phyloP scores from a whole-genome alignment of 2,329 filamentous ascomycete species.

The Colletotrichum sp. region DNA sequence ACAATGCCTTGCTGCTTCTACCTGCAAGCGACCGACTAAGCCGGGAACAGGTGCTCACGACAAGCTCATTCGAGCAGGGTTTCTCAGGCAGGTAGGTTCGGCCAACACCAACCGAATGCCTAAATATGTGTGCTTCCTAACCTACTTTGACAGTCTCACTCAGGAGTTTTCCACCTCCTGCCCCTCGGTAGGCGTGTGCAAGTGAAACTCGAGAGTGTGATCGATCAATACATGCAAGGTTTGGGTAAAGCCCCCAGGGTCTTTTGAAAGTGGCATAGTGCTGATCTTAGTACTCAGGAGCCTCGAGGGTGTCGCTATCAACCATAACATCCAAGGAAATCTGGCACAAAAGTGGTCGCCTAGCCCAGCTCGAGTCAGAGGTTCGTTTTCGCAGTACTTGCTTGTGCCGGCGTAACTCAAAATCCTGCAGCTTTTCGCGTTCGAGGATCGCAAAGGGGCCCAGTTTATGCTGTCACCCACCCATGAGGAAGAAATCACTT shows the following conservation, averaged over 20 bases:
- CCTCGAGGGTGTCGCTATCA: conserved; percentile 82
- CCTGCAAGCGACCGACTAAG: conserved; percentile 18
- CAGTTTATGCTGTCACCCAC: conserved; percentile 85
- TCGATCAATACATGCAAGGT: conserved; percentile 87
- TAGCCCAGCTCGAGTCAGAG: conserved; percentile 75
- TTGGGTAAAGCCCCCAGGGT: conserved; percentile 54
- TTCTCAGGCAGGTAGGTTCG: conserved; percentile 69
- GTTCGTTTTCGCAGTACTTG: conserved; percentile 43
- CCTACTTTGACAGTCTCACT: conserved; percentile 67
- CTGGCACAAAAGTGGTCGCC: conserved; percentile 83
- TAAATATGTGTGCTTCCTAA: background rate
- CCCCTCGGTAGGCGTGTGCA: conserved; percentile 87
- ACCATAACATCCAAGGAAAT: conserved; percentile 83
- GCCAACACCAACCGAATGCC: background rate
- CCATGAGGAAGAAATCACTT: conserved; percentile 95
- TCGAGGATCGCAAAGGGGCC: conserved; percentile 78
- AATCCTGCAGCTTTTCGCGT: conserved; percentile 69
- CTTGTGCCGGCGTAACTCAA: conserved; percentile 20
- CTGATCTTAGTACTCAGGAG: conserved; percentile 51
- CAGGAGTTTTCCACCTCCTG: conserved; percentile 90
- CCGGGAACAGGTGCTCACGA: conserved; percentile 61
- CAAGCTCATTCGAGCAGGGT: conserved; percentile 73
- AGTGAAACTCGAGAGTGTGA: conserved; percentile 81
- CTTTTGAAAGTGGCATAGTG: background rate
- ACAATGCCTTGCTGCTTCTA: background rate